phyloP scores from a whole-genome alignment of 805 yeast species.

The Jamesozyma hellenica region DNA sequence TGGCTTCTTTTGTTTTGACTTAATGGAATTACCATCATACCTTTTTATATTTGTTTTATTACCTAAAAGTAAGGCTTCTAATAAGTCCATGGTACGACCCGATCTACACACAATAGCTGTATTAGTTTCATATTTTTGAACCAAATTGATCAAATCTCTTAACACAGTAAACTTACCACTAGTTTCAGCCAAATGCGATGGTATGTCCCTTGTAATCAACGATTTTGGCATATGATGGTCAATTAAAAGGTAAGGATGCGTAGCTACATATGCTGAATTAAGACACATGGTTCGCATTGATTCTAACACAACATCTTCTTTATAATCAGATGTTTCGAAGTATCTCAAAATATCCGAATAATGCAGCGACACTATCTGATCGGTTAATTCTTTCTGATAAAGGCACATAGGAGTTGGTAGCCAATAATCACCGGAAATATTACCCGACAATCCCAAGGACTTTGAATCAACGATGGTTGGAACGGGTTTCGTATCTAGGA shows the following conservation, averaged over 20 bases:
- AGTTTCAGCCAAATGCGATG: conserved; percentile 59
- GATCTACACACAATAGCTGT: conserved; percentile 64
- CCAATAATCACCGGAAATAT: conserved; percentile 50
- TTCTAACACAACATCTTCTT: conserved; percentile 54
- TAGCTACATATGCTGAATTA: conserved; percentile 70
- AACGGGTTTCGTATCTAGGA: conserved; percentile 75
- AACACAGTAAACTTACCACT: conserved; percentile 77
- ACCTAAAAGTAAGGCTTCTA: conserved; percentile 63
- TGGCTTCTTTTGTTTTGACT: conserved; percentile 32
- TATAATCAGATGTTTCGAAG: conserved; percentile 48
- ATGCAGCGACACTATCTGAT: conserved; percentile 84
- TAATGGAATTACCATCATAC: conserved; percentile 53
- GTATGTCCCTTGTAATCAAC: conserved; percentile 58
- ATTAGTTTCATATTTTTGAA: conserved; percentile 38
- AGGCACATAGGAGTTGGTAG: conserved; percentile 77
- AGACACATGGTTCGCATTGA: conserved; percentile 64
- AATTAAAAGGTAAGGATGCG: conserved; percentile 82
- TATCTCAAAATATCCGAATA: conserved; percentile 83
- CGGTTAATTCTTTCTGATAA: conserved; percentile 79
- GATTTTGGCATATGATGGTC: conserved; percentile 80
- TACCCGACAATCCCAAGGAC: conserved; percentile 29
- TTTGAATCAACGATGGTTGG: conserved; percentile 62
- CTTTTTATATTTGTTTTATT: conserved; percentile 46
- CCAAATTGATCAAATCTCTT: conserved; percentile 49
- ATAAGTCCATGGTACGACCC: conserved; percentile 58